phyloP scores from a whole-genome alignment of 495 filamentous ascomycete species.

The Penicillium fimorum region DNA sequence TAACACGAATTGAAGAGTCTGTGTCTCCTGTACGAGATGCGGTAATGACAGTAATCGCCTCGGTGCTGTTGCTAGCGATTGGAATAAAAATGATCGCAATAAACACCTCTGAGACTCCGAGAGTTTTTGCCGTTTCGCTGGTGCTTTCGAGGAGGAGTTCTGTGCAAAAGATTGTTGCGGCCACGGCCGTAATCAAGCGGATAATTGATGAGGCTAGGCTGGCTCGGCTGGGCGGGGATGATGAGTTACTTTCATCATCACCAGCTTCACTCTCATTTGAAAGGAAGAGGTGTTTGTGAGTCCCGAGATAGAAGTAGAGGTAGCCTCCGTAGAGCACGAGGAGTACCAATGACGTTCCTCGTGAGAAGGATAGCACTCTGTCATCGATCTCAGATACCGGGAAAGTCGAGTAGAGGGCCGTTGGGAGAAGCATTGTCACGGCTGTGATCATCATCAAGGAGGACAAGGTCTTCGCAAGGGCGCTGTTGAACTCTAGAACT shows the following conservation, averaged over 20 bases:
- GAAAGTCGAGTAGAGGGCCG: slow-evolving; percentile 33
- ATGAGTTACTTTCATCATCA: slow-evolving; percentile 11
- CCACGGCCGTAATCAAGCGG: slow-evolving; percentile 19
- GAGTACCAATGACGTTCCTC: slow-evolving; percentile 46
- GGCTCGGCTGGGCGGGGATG: neutral
- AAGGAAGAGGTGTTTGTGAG: slow-evolving; percentile 34
- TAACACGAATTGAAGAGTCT: slow-evolving; percentile 28
- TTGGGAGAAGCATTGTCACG: slow-evolving; percentile 25
- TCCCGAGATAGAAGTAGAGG: slow-evolving; percentile 50
- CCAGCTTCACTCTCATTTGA: slow-evolving; percentile 13
- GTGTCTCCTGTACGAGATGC: slow-evolving; percentile 25
- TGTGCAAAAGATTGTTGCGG: slow-evolving; percentile 27
- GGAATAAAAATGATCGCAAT: slow-evolving; percentile 30
- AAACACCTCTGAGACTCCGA: slow-evolving; percentile 18
- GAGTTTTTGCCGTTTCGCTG: slow-evolving; percentile 15
- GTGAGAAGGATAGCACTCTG: slow-evolving; percentile 40
- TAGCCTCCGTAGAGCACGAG: slow-evolving; percentile 68
- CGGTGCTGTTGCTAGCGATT: slow-evolving; percentile 29
- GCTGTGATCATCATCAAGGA: slow-evolving; percentile 27
- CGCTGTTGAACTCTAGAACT: slow-evolving; percentile 53
- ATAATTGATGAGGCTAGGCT: slow-evolving; percentile 33
- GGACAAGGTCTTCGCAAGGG: slow-evolving; percentile 24
- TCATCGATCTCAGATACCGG: slow-evolving; percentile 30
- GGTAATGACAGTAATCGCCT: slow-evolving; percentile 22
- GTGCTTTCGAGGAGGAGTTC: slow-evolving; percentile 25